Conservation (phyloP, 139 green algal genomes). For the Nannochloris sp. region DNA sequence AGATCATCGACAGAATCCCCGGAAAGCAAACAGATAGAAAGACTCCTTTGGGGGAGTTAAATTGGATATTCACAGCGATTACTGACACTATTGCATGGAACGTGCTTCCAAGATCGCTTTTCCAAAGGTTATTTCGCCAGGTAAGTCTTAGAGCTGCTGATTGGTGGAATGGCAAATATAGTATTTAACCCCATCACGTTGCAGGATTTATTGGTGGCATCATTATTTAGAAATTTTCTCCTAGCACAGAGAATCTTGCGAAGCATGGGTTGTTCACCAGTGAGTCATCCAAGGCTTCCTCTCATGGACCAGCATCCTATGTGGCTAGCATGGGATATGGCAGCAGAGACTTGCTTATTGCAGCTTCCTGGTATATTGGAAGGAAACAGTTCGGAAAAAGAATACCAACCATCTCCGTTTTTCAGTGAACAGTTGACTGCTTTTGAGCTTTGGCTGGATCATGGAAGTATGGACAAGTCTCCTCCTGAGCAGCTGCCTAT, state of each 20-base stretch:
- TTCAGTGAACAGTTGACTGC: constrained; percentile 97
- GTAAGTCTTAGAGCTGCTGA: too few relatives aligned
- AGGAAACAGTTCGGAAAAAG: constrained; percentile 5
- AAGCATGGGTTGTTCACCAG: constrained; percentile 63
- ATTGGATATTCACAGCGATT: constrained; percentile 99
- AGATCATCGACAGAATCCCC: constrained; percentile 74
- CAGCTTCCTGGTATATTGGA: constrained; percentile 55
- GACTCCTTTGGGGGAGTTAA: constrained; percentile 95
- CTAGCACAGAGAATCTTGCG: constrained; percentile 95
- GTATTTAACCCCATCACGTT: background rate
- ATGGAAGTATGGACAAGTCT: constrained; percentile 67
- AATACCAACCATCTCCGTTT: constrained; percentile 67
- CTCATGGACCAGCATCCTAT: constrained; percentile 93
- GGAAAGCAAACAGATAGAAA: constrained; percentile 88
- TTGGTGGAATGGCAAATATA: constrained; percentile 7
- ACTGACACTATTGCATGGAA: constrained; percentile 99
- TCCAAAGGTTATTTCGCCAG: constrained; percentile 93
- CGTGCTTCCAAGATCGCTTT: constrained; percentile 83
- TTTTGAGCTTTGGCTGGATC: constrained; percentile 95
- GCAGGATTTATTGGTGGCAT: constrained; percentile 92
- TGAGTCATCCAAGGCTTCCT: constrained; percentile 68
- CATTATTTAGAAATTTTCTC: constrained; percentile 97
- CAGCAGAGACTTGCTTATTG: constrained; percentile 90
- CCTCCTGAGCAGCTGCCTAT: constrained; percentile 98
- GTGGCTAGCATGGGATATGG: constrained; percentile 95